These are phyloP conservation scores for Boletus vinaceobasis DNA, from an alignment of 768 basidiomycete genomes.

Conservation along the genomic window DNA sequence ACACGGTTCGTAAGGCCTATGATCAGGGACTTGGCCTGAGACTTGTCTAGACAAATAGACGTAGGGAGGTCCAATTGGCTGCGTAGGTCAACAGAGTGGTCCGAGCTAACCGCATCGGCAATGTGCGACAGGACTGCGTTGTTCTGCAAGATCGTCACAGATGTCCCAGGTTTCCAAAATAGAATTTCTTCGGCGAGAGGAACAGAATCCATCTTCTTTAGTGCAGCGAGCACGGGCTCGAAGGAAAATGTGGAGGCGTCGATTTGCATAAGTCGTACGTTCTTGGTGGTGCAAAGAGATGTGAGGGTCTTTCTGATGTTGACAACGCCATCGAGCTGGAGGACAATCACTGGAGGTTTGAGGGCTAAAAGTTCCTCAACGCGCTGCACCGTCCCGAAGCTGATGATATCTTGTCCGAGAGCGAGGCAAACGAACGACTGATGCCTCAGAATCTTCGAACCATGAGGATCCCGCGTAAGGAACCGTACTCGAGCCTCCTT, in stretches of 20 bases:
- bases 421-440: conserved; percentile 53
- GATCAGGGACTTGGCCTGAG: conserved; percentile 46
- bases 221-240: conserved; percentile 56
- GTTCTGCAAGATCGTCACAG: not conserved
- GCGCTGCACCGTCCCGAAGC: conserved; percentile 52
- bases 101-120: conserved; percentile 20
- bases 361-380: conserved; percentile 50
- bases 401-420: conserved; percentile 44
- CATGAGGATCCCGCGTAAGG: conserved; percentile 31
- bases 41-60: conserved; percentile 45
- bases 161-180: conserved; percentile 41
- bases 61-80: conserved; percentile 33
- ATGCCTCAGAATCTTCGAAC: conserved; percentile 43
- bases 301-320: conserved; percentile 37
- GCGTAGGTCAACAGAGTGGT: conserved; percentile 40
- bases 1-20: conserved; percentile 51
- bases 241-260: conserved; percentile 59
- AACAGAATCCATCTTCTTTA: conserved; percentile 37
- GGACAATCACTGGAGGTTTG: conserved; percentile 47
- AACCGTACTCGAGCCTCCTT: conserved; percentile 34
- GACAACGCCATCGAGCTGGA: conserved; percentile 48
- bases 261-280: conserved; percentile 49
- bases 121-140: conserved; percentile 7
- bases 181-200: conserved; percentile 51
- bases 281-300: conserved; percentile 31